Evolutionary conservation across 768 basidiomycete species (phyloP), one percentile per base, ranked within the genome.

Genomic region (Collybiopsis confluens): DNA sequence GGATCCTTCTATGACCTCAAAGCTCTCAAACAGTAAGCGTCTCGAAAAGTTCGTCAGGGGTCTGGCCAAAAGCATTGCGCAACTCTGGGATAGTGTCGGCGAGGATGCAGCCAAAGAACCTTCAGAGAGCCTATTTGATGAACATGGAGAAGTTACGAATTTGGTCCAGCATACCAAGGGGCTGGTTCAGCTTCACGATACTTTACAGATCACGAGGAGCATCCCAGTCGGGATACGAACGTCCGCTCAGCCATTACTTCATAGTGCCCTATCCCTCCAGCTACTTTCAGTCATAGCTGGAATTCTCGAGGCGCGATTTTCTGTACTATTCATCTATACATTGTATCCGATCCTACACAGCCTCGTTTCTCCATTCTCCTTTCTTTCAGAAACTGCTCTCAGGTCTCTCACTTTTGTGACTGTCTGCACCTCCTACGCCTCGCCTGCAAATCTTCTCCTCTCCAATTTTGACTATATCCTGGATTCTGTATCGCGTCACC

Each of bases 391-490:
- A 1, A 88, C 89, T n/a, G 95, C 87, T 1, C 70, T 86, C 8
- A 82, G 86, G 4, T 76, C 92, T 1, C 75, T 99, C 51, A 68
- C 79, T 55, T 84, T 78, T 55, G 79, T 96, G 30, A 78, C 93
- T 6, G 70, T 76, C n/a, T 75, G 81, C 50, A 84, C 88, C 2
- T 92, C 88, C 3, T 95, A 93, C 61, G 92, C 94, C n/a, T 89
- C 92, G 3, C 79, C 91, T 0, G 83, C 86, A 41, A 95, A 95
- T 62, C 75, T 98, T 24, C 75, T 99, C 4, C 77, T 98, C 36
- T 88, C 95, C 20, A 97, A 99, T 67, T 96, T 96, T 59, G 96
- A 99, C 69, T 98, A 99, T 64, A 88, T 92, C 8, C 81, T 99
- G 52, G 93, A 98, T 60, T 83, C 89, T 2, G 86, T 96, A 15